Base-by-base conservation (phyloP, 768 basidiomycete genomes). In the Naganishia randhawae region DNA sequence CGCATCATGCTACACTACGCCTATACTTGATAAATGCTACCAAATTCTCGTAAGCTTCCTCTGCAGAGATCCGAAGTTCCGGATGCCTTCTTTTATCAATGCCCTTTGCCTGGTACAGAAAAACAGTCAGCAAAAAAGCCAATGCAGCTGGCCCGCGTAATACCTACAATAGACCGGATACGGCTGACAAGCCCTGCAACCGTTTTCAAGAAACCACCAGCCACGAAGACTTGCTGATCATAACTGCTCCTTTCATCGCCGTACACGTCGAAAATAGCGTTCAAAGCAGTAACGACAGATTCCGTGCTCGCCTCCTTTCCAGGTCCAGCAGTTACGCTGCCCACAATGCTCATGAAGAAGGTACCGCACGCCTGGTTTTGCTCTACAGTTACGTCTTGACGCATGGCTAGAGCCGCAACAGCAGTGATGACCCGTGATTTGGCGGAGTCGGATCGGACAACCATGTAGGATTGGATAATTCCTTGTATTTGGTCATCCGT, bases 201-300 rank as follows among this genome's bases (percentile, higher is more conserved):
- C n/a, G 39, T 55, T 11, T 65, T 22, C 62, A 82, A 64, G 74
- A 78, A 81, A 4, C 74, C 75, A 0, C 69, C 64, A 2, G 65
- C 9, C 0, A 71, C 72, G 65, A 82, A 82, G n/a, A 81, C 81
- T 11, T 69, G 71, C 17, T 52, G 42, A 71, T 97, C 93, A 75
- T 90, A 92, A 0, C 88, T 84, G 64, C 86, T 78, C 9, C 80
- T 83, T 80, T 97, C 93, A 80, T 97, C 93, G 3, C 92, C 91
- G 78, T 89, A 97, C 62, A 95, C 91, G 76, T 96, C 93, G 67
- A 96, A 90, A 51, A 96, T 82, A 29, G 89, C 89, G 16, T 92
- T 91, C 10, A 85, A 82, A 1, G 86, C 86, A 73, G 93, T 90
- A 29, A 96, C 83, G 63, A 89, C 82, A 22, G 57, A 61, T 19